phyloP scores from a whole-genome alignment of 306 rosid species.

The Spatholobus suberectus region DNA sequence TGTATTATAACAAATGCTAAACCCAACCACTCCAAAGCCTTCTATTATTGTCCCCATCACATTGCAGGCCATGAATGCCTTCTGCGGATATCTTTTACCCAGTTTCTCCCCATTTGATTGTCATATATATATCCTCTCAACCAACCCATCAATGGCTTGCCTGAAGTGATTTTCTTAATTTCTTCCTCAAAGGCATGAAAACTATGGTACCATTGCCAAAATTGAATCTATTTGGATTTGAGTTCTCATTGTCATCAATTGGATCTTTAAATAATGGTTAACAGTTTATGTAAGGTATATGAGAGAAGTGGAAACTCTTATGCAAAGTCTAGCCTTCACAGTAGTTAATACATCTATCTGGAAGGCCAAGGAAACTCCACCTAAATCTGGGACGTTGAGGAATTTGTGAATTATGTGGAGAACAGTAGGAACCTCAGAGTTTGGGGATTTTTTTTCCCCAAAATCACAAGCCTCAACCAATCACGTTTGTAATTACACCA shows the following conservation, averaged over 20 bases:
- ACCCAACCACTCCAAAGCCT: constrained; percentile 5
- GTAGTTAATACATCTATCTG: not conserved
- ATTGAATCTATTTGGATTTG: not conserved
- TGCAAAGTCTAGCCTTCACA: not conserved
- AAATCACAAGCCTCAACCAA: not conserved
- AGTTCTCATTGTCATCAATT: not conserved
- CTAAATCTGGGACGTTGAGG: not conserved
- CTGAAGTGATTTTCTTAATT: not conserved
- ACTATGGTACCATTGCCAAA: not conserved
- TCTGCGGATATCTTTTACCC: not conserved
- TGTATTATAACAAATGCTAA: not conserved
- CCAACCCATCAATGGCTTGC: not conserved
- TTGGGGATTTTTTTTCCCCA: not conserved
- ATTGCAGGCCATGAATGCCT: constrained; percentile 2
- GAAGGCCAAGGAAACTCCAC: too few relatives aligned
- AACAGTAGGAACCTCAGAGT: not conserved
- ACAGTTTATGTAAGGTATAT: not conserved
- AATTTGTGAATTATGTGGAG: not conserved
- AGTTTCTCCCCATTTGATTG: not conserved
- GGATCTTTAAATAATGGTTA: not conserved
- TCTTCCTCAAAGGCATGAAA: not conserved
- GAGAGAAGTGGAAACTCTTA: not conserved
- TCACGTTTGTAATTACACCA: constrained; percentile 1
- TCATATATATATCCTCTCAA: not conserved
- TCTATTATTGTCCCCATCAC: not conserved